Percentiles rank a stretch among this genome's conserved stretches.
Evolutionary conservation across 1,284 basidiomycete species (phyloP).

Genomic region (Neolentinus lepideus): DNA sequence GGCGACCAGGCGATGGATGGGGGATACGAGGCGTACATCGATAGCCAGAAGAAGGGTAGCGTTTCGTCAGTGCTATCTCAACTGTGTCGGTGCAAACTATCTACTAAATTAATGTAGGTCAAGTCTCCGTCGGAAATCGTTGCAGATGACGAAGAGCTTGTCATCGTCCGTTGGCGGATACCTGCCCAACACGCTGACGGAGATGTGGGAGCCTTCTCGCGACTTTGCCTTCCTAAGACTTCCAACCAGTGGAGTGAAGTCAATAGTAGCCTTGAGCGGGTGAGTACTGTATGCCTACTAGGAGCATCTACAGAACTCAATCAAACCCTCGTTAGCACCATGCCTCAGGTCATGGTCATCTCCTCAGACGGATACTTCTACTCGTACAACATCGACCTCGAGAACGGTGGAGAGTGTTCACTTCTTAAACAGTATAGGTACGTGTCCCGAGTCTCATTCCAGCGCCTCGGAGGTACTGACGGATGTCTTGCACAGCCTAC

Average conservation of each 20-base stretch:
- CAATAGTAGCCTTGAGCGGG: conserved; percentile 83
- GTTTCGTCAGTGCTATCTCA: conserved; percentile 38
- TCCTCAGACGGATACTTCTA: conserved; percentile 96
- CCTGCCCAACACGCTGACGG: conserved; percentile 85
- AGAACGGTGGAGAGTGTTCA: conserved; percentile 93
- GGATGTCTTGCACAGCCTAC: background rate
- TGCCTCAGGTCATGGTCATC: conserved; percentile 96
- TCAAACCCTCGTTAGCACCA: conserved; percentile 47
- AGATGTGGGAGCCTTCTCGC: conserved; percentile 95
- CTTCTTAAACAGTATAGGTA: conserved; percentile 90
- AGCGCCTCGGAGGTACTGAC: background rate
- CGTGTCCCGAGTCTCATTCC: conserved; percentile 11
- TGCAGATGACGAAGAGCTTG: conserved; percentile 75
- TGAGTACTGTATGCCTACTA: conserved; percentile 32
- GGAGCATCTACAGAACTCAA: conserved; percentile 1
- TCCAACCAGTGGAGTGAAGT: conserved; percentile 74
- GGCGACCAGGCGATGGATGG: conserved; percentile 54
- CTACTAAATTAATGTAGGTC: conserved; percentile 29
- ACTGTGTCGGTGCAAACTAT: conserved; percentile 26
- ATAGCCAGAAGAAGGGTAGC: conserved; percentile 56
- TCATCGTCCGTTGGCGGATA: conserved; percentile 86
- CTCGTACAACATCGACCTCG: conserved; percentile 92
- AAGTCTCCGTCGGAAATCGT: conserved; percentile 61
- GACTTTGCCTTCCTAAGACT: conserved; percentile 93
- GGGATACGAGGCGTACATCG: conserved; percentile 72